phyloP scores from a whole-genome alignment of 2,329 filamentous ascomycete genomes.

The Neopestalotiopsis rosae region DNA sequence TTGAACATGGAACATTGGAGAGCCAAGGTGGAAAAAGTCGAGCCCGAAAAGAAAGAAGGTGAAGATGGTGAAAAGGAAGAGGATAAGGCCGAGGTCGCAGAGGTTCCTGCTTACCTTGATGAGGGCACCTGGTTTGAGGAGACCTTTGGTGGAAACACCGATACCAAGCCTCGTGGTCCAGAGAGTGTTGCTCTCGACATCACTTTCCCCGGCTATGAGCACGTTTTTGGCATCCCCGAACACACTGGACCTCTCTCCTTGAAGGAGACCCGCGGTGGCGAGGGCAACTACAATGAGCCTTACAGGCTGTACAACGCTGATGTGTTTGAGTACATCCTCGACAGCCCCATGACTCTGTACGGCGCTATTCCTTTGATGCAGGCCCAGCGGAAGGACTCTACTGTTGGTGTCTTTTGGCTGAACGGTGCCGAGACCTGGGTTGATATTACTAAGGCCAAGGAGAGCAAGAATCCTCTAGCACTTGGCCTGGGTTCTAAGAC shows the following conservation, averaged over 20 bases:
- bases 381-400: conserved; percentile 90
- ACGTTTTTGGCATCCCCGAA: conserved; percentile 94
- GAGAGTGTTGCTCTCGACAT: conserved; percentile 93
- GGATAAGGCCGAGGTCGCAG: conserved; percentile 47
- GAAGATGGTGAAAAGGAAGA: conserved; percentile 55
- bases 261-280: conserved; percentile 87
- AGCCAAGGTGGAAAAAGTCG: conserved; percentile 73
- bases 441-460: conserved; percentile 84
- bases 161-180: conserved; percentile 91
- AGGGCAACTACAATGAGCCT: conserved; percentile 84
- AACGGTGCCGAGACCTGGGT: conserved; percentile 98
- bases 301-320: conserved; percentile 96
- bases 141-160: conserved; percentile 91
- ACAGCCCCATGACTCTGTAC: conserved; percentile 98
- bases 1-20: conserved; percentile 97
- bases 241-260: conserved; percentile 88
- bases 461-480: conserved; percentile 75
- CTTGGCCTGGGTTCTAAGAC: conserved; percentile 73
- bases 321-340: conserved; percentile 96
- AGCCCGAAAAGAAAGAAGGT: conserved; percentile 55
- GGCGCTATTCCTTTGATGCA: conserved; percentile 99
- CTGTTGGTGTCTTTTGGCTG: conserved; percentile 96
- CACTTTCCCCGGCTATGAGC: conserved; percentile 86
- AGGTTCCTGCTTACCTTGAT: conserved; percentile 61
- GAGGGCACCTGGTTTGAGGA: conserved; percentile 99